These are phyloP conservation scores for Trifolium fragiferum DNA, from an alignment of 306 rosid genomes.

Conservation along the genomic window DNA sequence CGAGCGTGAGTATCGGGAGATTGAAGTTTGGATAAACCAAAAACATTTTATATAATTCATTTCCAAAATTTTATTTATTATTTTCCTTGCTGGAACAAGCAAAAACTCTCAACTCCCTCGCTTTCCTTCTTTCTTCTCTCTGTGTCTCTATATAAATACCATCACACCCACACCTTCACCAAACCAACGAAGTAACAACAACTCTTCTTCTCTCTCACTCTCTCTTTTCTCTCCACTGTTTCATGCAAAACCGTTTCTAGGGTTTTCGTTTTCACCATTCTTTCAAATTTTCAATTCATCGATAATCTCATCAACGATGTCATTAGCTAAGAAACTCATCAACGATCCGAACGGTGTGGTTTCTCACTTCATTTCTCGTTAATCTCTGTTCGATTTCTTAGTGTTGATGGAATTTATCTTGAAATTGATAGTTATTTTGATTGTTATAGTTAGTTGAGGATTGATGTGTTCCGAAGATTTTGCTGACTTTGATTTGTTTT, in stretches of 20 bases:
- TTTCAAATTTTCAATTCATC: not conserved
- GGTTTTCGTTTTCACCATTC: constrained; percentile 47
- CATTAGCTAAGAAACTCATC: constrained; percentile 84
- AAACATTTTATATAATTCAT: not conserved
- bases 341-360: constrained; percentile 69
- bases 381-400: constrained; percentile 12
- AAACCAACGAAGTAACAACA: constrained; percentile 37
- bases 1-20: not conserved
- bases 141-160: constrained; percentile 32
- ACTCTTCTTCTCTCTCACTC: constrained; percentile 41
- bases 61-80: not conserved
- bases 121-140: constrained; percentile 46
- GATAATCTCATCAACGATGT: constrained; percentile 43
- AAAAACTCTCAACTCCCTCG: constrained; percentile 50
- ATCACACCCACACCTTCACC: constrained; percentile 39
- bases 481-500: not conserved
- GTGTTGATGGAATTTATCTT: not conserved
- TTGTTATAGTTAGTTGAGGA: not conserved
- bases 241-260: constrained; percentile 62
- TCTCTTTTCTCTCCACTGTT: constrained; percentile 29
- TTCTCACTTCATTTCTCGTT: constrained; percentile 28
- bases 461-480: not conserved
- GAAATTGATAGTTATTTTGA: not conserved
- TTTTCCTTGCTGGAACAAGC: constrained; percentile 41
- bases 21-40: constrained; percentile 34